These are phyloP conservation scores for Apium graveolens DNA, from an alignment of 129 eudicot species.

Conservation along the genomic window DNA sequence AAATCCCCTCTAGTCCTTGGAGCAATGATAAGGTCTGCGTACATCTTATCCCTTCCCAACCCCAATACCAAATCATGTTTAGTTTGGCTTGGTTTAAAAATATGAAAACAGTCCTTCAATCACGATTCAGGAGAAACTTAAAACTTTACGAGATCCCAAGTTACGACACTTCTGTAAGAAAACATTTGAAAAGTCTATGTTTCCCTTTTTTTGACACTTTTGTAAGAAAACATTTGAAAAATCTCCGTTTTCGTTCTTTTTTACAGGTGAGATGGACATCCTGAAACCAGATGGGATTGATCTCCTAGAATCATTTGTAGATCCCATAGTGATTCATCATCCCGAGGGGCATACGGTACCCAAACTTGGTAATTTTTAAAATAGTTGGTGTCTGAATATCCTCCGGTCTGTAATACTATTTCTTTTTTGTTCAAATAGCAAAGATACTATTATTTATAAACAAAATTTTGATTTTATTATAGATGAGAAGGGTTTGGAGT, in stretches of 20 bases:
- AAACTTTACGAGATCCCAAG: neutral
- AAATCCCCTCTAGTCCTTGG: too few relatives aligned
- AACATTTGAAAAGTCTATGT: too few relatives aligned
- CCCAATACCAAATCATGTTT: neutral
- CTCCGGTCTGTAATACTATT: too few relatives aligned
- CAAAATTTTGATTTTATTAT: constrained; percentile 6
- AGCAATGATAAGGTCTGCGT: too few relatives aligned
- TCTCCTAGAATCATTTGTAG: constrained; percentile 45
- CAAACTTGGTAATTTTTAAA: constrained; percentile 44
- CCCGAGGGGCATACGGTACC: constrained; percentile 87
- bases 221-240: neutral
- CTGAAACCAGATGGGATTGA: constrained; percentile 44
- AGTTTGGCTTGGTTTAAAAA: neutral
- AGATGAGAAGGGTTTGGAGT: constrained; percentile 49
- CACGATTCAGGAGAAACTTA: neutral
- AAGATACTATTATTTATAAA: neutral
- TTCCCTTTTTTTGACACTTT: too few relatives aligned
- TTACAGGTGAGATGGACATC: constrained; percentile 57
- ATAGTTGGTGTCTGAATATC: neutral
- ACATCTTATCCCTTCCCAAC: neutral
- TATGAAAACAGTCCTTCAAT: neutral
- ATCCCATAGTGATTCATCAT: constrained; percentile 59
- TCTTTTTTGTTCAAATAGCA: neutral
- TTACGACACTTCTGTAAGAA: too few relatives aligned
- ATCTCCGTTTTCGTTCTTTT: too few relatives aligned